Percentiles rank a stretch among this genome's conserved stretches.
Conservation (phyloP, 768 basidiomycete species). For the Gloeostereum incarnatum region DNA sequence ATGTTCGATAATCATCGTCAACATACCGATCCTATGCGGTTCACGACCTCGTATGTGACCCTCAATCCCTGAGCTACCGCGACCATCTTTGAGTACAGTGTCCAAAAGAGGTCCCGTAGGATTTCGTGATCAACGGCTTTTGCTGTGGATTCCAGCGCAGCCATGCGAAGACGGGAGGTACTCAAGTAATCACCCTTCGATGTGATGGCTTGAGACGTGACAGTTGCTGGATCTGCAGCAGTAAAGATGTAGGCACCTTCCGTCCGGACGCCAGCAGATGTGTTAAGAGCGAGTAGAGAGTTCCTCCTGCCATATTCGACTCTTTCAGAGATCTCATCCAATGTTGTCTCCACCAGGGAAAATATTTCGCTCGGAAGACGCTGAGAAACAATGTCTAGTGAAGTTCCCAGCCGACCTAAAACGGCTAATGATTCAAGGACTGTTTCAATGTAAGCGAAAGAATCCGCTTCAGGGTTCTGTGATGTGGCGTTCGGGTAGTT, state of each 20-base stretch:
- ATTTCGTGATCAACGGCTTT: slow-evolving; percentile 78
- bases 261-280: slow-evolving; percentile 26
- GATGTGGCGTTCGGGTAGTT: slow-evolving; percentile 6
- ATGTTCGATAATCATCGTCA: not conserved
- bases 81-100: slow-evolving; percentile 89
- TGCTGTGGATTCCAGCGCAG: slow-evolving; percentile 64
- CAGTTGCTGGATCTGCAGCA: slow-evolving; percentile 16
- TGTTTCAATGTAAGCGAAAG: slow-evolving; percentile 88
- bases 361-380: slow-evolving; percentile 80
- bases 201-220: slow-evolving; percentile 11
- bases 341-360: slow-evolving; percentile 72
- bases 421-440: slow-evolving; percentile 90
- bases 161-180: slow-evolving; percentile 52
- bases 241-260: slow-evolving; percentile 48
- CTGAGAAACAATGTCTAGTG: slow-evolving; percentile 77
- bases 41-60: slow-evolving; percentile 84
- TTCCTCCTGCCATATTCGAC: slow-evolving; percentile 65
- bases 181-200: slow-evolving; percentile 25
- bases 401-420: slow-evolving; percentile 78
- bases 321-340: slow-evolving; percentile 89
- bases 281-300: slow-evolving; percentile 23
- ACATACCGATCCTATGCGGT: slow-evolving; percentile 85
- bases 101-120: slow-evolving; percentile 92
- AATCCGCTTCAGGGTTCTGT: slow-evolving; percentile 82
- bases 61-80: slow-evolving; percentile 89